These are phyloP conservation scores for Yamadazyma akitaensis DNA, from an alignment of 805 yeast genomes.

Conservation along the genomic window DNA sequence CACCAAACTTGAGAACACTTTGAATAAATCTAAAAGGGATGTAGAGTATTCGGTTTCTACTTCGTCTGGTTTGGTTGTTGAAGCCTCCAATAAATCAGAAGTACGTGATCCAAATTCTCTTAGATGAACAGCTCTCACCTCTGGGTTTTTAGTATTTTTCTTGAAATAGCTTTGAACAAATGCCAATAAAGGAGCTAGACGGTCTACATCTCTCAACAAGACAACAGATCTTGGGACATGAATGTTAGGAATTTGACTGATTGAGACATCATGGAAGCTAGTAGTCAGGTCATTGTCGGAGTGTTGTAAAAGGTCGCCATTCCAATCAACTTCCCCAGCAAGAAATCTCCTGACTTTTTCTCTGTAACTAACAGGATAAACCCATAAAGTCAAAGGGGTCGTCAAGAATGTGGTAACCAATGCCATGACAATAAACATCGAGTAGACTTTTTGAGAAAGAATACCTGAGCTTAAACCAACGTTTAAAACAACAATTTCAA, in stretches of 20 bases:
- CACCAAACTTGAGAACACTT: slow-evolving; percentile 31
- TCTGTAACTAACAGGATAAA: slow-evolving; percentile 62
- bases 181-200: slow-evolving; percentile 32
- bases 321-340: slow-evolving; percentile 24
- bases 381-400: slow-evolving; percentile 63
- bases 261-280: slow-evolving; percentile 1
- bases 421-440: slow-evolving; percentile 85
- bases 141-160: slow-evolving; percentile 15
- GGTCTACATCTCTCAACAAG: slow-evolving; percentile 28
- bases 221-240: slow-evolving; percentile 24
- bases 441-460: slow-evolving; percentile 59
- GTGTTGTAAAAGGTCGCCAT: slow-evolving; percentile 17
- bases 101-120: slow-evolving; percentile 64
- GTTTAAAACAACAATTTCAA: slow-evolving; percentile 74
- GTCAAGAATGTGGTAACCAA: slow-evolving; percentile 74
- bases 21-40: slow-evolving; percentile 33
- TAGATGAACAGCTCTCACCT: slow-evolving; percentile 52
- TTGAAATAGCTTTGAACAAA: slow-evolving; percentile 21
- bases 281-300: slow-evolving; percentile 1
- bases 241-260: slow-evolving; percentile 6
- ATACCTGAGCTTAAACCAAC: slow-evolving; percentile 73
- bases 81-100: slow-evolving; percentile 66
- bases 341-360: slow-evolving; percentile 41
- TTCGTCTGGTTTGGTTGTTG: slow-evolving; percentile 29
- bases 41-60: slow-evolving; percentile 28